Evolutionary conservation across 108 stramenopile genomes (phyloP), one percentile per base, ranked within the genome.

Genomic region (Pinguiococcus pyrenoidosus): DNA sequence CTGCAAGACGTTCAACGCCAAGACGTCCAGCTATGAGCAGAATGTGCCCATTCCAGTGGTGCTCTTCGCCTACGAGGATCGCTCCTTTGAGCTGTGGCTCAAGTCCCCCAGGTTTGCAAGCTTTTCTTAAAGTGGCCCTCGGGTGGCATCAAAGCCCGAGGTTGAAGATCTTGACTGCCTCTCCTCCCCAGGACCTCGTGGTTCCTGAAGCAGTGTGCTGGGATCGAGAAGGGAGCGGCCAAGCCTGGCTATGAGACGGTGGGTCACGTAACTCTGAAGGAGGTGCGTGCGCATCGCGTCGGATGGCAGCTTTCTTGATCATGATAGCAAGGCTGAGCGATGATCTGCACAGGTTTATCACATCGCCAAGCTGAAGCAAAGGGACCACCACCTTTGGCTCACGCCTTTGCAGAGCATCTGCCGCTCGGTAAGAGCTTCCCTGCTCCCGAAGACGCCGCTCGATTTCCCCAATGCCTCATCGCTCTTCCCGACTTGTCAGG

Each of bases 1-100:
- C 49, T 71, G 70, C 62, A 71, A 71, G 46, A 46, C 48, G 25
- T 71, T 71, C 54, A 71, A 71, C 23, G 70, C 57, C 5, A 32
- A 49, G 20, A 71, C 70, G 13, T 44, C 58, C 26, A 23, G 58
- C 42, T n/a, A 64, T 7, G 17, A 49, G 22, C 61, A 61, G 24
- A 51, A 69, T n/a, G 66, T 41, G 25, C 66, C 66, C n/a, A 68
- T 37, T 12, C 70, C 67, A 16, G 68, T 68, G 57, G 42, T 59
- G 8, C 49, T 67, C 12, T 20, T 57, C 2, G 66, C 66, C 2
- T 59, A 51, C 30, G 44, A 27, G 7, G 51, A 67, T 29, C 27
- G 66, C 25, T 55, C 49, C 18, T 67, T 67, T 16, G 42, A 49
- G 8, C 64, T 67, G 52, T 22, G 42, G 23, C 16, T 64, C 10